Evolutionary conservation across 2,329 filamentous ascomycete genomes (phyloP).

Genomic region (Colletotrichum sp.): DNA sequence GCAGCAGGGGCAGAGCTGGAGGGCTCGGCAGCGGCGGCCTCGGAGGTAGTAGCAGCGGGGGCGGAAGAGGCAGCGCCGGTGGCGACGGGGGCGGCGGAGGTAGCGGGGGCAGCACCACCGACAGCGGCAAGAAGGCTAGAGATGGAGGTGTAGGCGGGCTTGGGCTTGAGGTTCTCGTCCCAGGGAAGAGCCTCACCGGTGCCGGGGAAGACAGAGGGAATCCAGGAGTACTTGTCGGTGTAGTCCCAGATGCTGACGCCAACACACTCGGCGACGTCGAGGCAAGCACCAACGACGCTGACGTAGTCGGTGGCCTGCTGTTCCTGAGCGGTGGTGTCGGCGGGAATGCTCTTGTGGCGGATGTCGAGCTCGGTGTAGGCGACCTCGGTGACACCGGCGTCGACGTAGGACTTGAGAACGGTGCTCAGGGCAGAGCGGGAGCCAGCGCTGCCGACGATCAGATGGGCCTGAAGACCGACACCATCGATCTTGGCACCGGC

Average conservation of each 20-base stretch:
- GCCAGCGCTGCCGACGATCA: conserved; percentile 47
- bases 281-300: conserved; percentile 33
- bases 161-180: conserved; percentile 39
- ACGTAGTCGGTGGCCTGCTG: conserved; percentile 53
- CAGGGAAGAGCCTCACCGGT: conserved; percentile 42
- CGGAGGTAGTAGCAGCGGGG: background rate
- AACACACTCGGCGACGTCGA: conserved; percentile 36
- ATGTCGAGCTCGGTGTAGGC: conserved; percentile 57
- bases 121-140: conserved; percentile 37
- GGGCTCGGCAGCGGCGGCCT: background rate
- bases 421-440: conserved; percentile 40
- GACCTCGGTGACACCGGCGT: conserved; percentile 47
- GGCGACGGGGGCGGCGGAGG: background rate
- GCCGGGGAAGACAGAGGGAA: conserved; percentile 41
- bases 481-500: conserved; percentile 55
- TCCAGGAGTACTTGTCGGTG: conserved; percentile 42
- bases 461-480: conserved; percentile 57
- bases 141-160: conserved; percentile 45
- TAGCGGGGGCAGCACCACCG: background rate
- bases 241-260: conserved; percentile 45
- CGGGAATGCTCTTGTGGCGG: conserved; percentile 48
- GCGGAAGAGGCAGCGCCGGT: background rate
- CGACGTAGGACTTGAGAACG: conserved; percentile 58
- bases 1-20: background rate
- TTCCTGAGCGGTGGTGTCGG: conserved; percentile 38